These are phyloP conservation scores for Pezicula radicicola DNA, from an alignment of 2,329 filamentous ascomycete species.

Conservation along the genomic window DNA sequence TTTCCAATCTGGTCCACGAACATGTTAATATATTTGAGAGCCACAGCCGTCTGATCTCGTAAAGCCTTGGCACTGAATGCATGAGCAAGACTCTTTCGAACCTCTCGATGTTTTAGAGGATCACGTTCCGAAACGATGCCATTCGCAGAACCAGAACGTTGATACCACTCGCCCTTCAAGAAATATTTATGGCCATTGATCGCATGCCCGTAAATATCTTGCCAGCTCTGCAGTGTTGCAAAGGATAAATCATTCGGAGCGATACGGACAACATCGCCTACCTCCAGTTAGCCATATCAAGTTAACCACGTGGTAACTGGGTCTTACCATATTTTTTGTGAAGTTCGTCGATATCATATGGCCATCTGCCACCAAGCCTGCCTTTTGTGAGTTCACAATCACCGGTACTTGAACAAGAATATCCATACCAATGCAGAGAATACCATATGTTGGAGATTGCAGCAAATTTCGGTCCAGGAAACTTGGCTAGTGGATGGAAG, in stretches of 20 bases:
- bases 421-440: not conserved
- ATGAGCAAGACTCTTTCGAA: constrained; percentile 4
- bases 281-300: not conserved
- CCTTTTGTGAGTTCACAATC: not conserved
- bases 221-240: not conserved
- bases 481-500: constrained; percentile 1
- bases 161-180: not conserved
- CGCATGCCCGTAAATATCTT: constrained; percentile 1
- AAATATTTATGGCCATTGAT: not conserved
- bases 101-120: constrained; percentile 6
- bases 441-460: not conserved
- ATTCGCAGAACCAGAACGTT: not conserved
- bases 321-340: not conserved
- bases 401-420: not conserved
- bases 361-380: not conserved
- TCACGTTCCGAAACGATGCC: constrained; percentile 7
- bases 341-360: not conserved
- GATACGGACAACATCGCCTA: not conserved
- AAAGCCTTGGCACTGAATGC: constrained; percentile 1
- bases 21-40: constrained; percentile 75
- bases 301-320: not conserved
- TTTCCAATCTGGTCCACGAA: constrained; percentile 81
- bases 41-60: constrained; percentile 38
- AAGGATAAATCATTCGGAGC: not conserved
- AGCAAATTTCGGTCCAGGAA: not conserved